phyloP scores from a whole-genome alignment of 2,329 filamentous ascomycete species.

The Hymenoscyphus occultus region DNA sequence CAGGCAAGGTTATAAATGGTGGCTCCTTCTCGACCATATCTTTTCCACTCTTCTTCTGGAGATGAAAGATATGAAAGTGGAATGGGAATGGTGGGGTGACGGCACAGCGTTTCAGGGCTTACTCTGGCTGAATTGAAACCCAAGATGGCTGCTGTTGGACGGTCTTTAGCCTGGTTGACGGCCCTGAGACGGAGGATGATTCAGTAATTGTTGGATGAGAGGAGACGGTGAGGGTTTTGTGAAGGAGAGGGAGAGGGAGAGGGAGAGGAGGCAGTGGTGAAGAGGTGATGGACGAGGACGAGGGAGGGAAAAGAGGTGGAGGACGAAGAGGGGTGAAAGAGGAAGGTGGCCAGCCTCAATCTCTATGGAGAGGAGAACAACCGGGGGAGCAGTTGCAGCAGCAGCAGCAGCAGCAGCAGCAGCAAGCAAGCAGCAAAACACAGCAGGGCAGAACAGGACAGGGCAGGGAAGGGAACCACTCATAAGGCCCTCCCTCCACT shows the following conservation, averaged over 20 bases:
- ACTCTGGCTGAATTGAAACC: conserved; percentile 23
- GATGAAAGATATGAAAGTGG: conserved; percentile 7
- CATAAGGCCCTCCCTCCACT: neutral
- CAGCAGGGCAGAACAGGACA: neutral
- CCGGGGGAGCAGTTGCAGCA: no score
- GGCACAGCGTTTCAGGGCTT: conserved; percentile 21
- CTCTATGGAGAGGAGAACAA: neutral
- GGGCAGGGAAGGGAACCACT: no score
- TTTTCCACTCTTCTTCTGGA: conserved; percentile 4
- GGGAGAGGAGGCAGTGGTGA: neutral
- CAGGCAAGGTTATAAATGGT: conserved; percentile 13
- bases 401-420: neutral
- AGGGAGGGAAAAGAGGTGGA: neutral
- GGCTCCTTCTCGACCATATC: conserved; percentile 20
- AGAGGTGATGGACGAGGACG: neutral
- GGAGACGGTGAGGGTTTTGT: neutral
- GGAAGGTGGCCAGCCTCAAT: conserved; percentile 16
- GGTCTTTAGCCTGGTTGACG: conserved; percentile 10
- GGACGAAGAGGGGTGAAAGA: conserved; percentile 1
- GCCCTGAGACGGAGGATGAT: conserved; percentile 1
- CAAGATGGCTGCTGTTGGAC: conserved; percentile 9
- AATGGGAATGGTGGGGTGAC: conserved; percentile 20
- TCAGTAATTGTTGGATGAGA: conserved; percentile 10
- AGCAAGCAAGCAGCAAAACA: neutral
- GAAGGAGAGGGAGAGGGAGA: neutral